These are phyloP conservation scores for Nepenthes mirabilis DNA, from an alignment of 148 eudicot genomes.

Conservation along the genomic window DNA sequence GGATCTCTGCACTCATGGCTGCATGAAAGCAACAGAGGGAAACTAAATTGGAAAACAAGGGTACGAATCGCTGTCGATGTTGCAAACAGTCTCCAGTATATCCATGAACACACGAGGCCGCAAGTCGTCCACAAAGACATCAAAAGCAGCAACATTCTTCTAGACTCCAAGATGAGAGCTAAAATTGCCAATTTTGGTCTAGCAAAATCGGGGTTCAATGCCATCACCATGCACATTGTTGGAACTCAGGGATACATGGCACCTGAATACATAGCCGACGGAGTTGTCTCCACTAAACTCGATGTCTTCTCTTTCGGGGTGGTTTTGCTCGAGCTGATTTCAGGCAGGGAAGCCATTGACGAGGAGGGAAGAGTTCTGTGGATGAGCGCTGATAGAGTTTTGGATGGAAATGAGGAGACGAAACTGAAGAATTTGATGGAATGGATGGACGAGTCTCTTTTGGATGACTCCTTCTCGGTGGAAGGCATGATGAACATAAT, in stretches of 20 bases:
- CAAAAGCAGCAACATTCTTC: constrained; percentile 75
- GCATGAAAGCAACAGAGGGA: constrained; percentile 29
- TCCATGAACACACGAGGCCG: constrained; percentile 85
- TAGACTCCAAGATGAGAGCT: constrained; percentile 69
- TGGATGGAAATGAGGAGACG: constrained; percentile 38
- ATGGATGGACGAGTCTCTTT: constrained; percentile 43
- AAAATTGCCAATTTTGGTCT: constrained; percentile 88
- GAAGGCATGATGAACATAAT: constrained; percentile 48
- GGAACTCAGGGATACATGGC: constrained; percentile 97
- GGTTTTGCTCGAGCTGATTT: constrained; percentile 66
- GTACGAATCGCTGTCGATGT: constrained; percentile 67
- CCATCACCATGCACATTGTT: constrained; percentile 88
- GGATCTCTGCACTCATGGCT: constrained; percentile 75
- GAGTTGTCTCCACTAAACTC: constrained; percentile 75
- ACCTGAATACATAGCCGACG: constrained; percentile 75
- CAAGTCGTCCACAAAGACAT: constrained; percentile 93
- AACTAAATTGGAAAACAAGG: constrained; percentile 60
- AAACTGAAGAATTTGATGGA: constrained; percentile 26
- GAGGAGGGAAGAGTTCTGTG: constrained; percentile 49
- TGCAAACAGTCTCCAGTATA: constrained; percentile 86
- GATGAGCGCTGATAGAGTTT: constrained; percentile 23
- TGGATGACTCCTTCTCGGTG: constrained; percentile 27
- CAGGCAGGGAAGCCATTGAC: constrained; percentile 63
- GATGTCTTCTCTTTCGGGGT: constrained; percentile 87
- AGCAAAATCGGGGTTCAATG: constrained; percentile 87